Evolutionary conservation across 345 rosid species (phyloP), one percentile per base, ranked within the genome.

Genomic region (Arabis hirsuta): DNA sequence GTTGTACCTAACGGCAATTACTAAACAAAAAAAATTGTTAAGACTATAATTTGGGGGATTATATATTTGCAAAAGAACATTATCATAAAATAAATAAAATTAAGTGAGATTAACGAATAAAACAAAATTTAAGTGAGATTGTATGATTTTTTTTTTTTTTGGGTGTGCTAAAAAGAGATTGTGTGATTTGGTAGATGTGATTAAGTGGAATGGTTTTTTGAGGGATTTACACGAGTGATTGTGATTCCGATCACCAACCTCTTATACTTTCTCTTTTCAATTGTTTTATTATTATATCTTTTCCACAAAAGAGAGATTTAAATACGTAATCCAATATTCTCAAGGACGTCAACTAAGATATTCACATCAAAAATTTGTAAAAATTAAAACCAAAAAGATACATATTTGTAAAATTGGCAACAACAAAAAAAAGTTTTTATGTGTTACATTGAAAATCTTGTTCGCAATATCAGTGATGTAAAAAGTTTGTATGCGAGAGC

Each of bases 1-100:
- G 79, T 68, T 75, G 69, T 69, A 68, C 79, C 79, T 68, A 68
- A 75, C 74, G 4, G 19, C 69, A 75, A 68, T 67, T 75, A 29
- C 56, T 22, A 52, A 19, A 56, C 47, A 8, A 1, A 32, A 16
- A 44, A 5, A 26, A 47, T 73, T 73, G 56, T 63, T 63, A 36
- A 57, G 57, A 72, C 69, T 72, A 11, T 22, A 3, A 9, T 13
- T 2, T 52, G 54, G 60, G 59, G 51, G 16, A 16, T 16, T 16
- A 16, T 16, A 16, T 16, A 16, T 16, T 16, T 16, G 16, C 16
- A 16, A 16, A 16, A 16, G 34, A 12, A 41, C 22, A 4, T 41
- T 45, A 52, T 38, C n/a, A 26, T 39, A 48, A 48, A 36, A 47
- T 9, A 69, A 48, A 16, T 12, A 27, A 39, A 29, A 7, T 1